A percentile compares a stretch with the other conserved stretches of the same genome.
These are phyloP conservation scores for Phialophora macrospora DNA, from an alignment of 2,329 filamentous ascomycete genomes.

Conservation along the genomic window DNA sequence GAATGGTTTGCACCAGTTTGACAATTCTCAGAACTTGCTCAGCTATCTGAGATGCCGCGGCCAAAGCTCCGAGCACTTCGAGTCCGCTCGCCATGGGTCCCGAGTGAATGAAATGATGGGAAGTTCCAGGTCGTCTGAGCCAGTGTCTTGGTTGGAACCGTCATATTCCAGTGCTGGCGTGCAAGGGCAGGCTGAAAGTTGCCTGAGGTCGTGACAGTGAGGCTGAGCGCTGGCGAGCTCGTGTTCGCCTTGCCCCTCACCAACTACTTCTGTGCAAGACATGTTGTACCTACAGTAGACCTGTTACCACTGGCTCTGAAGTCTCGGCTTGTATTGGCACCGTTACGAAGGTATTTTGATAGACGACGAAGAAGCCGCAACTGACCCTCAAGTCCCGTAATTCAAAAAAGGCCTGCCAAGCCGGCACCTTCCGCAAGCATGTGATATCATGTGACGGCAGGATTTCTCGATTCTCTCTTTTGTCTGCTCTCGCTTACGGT, in stretches of 20 bases:
- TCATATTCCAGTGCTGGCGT: not conserved
- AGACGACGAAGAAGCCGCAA: not conserved
- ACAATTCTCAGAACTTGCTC: conserved; percentile 6
- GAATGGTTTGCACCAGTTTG: conserved; percentile 1
- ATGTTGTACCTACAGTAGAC: no score
- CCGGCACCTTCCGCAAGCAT: not conserved
- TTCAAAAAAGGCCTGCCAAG: not conserved
- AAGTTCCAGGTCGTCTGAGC: not conserved
- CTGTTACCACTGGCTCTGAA: not conserved
- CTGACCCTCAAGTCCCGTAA: no score
- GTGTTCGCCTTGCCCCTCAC: conserved; percentile 7
- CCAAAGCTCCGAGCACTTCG: conserved; percentile 4
- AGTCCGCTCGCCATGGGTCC: not conserved
- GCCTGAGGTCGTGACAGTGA: not conserved
- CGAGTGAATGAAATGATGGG: not conserved
- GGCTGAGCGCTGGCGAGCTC: not conserved
- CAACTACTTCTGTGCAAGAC: not conserved
- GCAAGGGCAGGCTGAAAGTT: not conserved
- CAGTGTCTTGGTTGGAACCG: not conserved
- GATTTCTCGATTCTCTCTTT: not conserved
- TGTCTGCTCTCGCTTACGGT: not conserved
- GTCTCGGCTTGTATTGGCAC: not conserved
- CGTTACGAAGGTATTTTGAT: not conserved
- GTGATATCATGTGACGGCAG: not conserved
- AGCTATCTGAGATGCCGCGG: conserved; percentile 7